Evolutionary conservation across 2,329 filamentous ascomycete species (phyloP).

Genomic region (Leptographium wingfieldii): DNA sequence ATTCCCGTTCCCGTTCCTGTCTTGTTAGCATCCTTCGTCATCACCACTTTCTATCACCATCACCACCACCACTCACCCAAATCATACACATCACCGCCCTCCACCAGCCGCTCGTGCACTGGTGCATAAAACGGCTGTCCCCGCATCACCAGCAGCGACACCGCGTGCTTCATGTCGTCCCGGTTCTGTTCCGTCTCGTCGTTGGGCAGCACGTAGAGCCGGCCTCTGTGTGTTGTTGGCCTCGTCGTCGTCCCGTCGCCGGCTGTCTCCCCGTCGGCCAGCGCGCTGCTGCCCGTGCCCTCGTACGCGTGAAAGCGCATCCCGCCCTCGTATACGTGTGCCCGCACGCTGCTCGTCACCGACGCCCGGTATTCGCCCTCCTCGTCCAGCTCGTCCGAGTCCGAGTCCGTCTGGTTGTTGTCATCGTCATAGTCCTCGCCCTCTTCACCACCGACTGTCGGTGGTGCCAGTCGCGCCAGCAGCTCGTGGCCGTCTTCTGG

Average conservation of each 20-base stretch:
- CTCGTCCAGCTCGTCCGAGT: background rate
- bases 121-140: conserved; percentile 32
- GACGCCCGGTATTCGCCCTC: conserved; percentile 16
- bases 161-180: conserved; percentile 27
- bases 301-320: conserved; percentile 24
- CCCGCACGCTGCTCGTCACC: conserved; percentile 16
- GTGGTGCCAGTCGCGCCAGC: background rate
- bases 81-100: conserved; percentile 32
- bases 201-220: conserved; percentile 22
- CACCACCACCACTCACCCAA: conserved; percentile 23
- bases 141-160: conserved; percentile 22
- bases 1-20: conserved; percentile 37
- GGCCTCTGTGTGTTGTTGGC: background rate
- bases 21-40: background rate
- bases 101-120: conserved; percentile 23
- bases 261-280: too few relatives aligned
- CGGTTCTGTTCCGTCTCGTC: conserved; percentile 28
- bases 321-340: conserved; percentile 21
- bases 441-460: background rate
- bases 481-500: background rate
- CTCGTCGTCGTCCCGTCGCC: background rate
- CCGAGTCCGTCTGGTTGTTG: background rate
- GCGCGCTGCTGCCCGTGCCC: conserved; percentile 11
- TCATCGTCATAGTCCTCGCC: background rate
- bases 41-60: background rate